Conservation (phyloP, 768 basidiomycete genomes). For the Hydnomerulius pinastri region DNA sequence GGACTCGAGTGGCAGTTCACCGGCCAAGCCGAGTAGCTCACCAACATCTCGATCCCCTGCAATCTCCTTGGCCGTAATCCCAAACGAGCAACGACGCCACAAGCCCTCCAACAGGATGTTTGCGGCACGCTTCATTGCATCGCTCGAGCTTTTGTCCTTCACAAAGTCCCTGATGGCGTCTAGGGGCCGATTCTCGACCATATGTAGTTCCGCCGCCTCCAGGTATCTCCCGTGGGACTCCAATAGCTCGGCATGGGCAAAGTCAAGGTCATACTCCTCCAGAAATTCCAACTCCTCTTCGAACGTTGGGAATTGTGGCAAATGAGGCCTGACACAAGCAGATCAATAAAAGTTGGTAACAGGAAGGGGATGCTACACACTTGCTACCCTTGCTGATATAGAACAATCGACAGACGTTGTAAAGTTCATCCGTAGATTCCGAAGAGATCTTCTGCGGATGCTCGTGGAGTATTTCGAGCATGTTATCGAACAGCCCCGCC, state of each 20-base stretch:
- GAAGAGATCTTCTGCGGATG: slow-evolving; percentile 34
- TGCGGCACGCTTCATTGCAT: slow-evolving; percentile 37
- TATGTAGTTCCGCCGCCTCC: slow-evolving; percentile 56
- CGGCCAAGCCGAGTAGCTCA: slow-evolving; percentile 30
- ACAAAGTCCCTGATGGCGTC: slow-evolving; percentile 52
- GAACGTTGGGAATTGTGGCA: slow-evolving; percentile 46
- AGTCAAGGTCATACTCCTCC: slow-evolving; percentile 53
- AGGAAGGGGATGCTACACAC: slow-evolving; percentile 3
- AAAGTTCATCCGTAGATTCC: slow-evolving; percentile 38
- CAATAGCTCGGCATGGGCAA: slow-evolving; percentile 47
- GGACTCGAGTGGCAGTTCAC: slow-evolving; percentile 7
- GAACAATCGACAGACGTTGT: slow-evolving; percentile 45
- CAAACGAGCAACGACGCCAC: slow-evolving; percentile 50
- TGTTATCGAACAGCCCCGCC: slow-evolving; percentile 52
- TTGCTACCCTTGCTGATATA: slow-evolving; percentile 40
- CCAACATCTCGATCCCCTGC: slow-evolving; percentile 1
- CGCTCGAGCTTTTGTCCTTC: slow-evolving; percentile 27
- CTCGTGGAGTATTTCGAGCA: slow-evolving; percentile 44
- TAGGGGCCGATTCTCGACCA: slow-evolving; percentile 45
- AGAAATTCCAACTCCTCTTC: slow-evolving; percentile 61
- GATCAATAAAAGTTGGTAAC: slow-evolving; percentile 4
- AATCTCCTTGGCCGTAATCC: slow-evolving; percentile 17
- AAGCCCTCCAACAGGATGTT: slow-evolving; percentile 43
- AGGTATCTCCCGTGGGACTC: slow-evolving; percentile 39
- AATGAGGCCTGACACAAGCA: slow-evolving; percentile 42